Conservation (phyloP, 768 basidiomycete species). For the Rhodotorula babjevae region DNA sequence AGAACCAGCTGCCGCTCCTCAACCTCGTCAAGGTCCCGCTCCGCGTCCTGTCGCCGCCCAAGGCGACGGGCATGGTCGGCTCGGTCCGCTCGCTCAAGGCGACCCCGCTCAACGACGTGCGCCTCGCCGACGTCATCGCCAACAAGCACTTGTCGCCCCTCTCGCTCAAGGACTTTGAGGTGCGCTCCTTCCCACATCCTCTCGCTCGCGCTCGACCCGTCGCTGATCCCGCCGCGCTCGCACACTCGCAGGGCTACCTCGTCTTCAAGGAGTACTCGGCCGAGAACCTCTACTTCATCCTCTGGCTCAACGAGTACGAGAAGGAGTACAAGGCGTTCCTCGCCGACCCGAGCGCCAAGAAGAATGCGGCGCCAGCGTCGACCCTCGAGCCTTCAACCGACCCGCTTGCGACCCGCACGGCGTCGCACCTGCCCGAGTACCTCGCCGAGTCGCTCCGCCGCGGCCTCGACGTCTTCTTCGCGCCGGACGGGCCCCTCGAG, state of each 20-base stretch:
- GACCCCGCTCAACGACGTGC: constrained; percentile 33
- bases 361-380: background rate
- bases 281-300: constrained; percentile 39
- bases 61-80: constrained; percentile 36
- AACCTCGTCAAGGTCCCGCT: constrained; percentile 35
- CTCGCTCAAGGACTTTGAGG: constrained; percentile 38
- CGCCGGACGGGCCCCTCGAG: constrained; percentile 38
- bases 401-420: constrained; percentile 21
- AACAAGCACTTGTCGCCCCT: constrained; percentile 38
- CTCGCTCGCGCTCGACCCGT: too few relatives aligned
- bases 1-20: constrained; percentile 4
- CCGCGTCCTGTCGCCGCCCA: constrained; percentile 34
- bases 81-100: constrained; percentile 30
- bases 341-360: constrained; percentile 16
- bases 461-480: constrained; percentile 38
- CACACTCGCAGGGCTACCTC: constrained; percentile 30
- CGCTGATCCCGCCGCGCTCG: too few relatives aligned
- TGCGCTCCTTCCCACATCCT: background rate
- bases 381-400: constrained; percentile 16
- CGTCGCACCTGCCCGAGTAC: constrained; percentile 36
- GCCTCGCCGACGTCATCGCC: constrained; percentile 33
- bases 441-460: constrained; percentile 37
- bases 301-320: constrained; percentile 37
- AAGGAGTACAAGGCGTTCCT: constrained; percentile 30
- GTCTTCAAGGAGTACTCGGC: constrained; percentile 40